Base-by-base conservation (phyloP, 768 basidiomycete species). In the Leccinum uliginosum region DNA sequence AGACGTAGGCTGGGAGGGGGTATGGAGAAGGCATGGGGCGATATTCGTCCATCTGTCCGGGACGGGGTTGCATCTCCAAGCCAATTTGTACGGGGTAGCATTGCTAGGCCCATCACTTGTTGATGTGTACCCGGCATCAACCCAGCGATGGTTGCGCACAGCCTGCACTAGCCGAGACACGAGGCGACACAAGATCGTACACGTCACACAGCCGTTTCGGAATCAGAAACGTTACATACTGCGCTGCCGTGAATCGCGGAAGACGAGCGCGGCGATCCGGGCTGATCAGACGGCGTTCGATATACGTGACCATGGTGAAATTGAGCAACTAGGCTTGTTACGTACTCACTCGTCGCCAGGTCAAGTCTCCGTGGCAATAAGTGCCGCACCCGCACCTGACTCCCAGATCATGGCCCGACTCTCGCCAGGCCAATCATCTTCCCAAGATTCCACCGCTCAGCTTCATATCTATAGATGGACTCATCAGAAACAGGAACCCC, bases 41-140 rank as follows among this genome's bases (percentile, higher is more conserved):
- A 55, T 75, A 70, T 51, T 74, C 77, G 29, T 78, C 75, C 54
- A 76, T 73, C 57, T 73, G 68, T 58, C 74, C 57, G 78, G 75
- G 67, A 67, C 74, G 51, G 64, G 63, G 70, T 67, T 47, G 71
- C 65, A 58, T 66, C 72, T 61, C 69, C 55, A 63, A 21, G 62
- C 55, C 62, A 62, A 64, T 60, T 66, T 67, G 63, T 72, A 65
- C 48, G 70, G 56, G 29, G 64, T 59, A 59, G 53, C 66, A 62
- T 67, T 61, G 57, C 58, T 60, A 54, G 70, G 60, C 35, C 58
- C 65, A 60, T 59, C 62, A 56, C 47, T 43, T 23, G 56, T 59
- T 64, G 63, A 65, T 66, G 63, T 58, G 35, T 50, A 59, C 47
- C 47, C n/a, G 30, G 32, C 63, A 62, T 65, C 65, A 66, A 63